Evolutionary conservation across 1,284 basidiomycete species (phyloP), one percentile per base, ranked within the genome.

Genomic region (Moesziomyces sp.): DNA sequence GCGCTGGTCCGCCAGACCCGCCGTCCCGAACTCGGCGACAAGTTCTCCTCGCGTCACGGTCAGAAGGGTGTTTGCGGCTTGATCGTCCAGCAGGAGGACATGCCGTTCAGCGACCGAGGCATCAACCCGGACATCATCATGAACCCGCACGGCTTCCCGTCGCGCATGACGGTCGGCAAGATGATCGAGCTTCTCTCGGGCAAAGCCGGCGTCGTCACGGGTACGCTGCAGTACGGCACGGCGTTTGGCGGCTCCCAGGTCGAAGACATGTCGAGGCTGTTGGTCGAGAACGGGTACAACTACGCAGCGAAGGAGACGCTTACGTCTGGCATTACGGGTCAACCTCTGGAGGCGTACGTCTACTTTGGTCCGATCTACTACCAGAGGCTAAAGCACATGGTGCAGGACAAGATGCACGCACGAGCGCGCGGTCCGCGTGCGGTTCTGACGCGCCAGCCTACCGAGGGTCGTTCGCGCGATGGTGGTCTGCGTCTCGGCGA

Each of bases 351-450:
- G 86, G 92, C 92, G 45, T 99, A 99, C 83, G 94, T 97, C 35
- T 99, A 96, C 87, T 97, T 98, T 84, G 96, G 96, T 10, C 97
- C 97, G 28, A 99, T 98, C 80, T 98, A 97, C 86, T 98, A 98
- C 85, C 96, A 86, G 71, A 82, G 85, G 46, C 78, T 86, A 40
- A 86, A 86, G 74, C 85, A 86, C 65, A 85, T 86, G 84, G 95
- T 98, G 66, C 93, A 97, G 90, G 95, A 98, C 87, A 99, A 99
- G 88, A 99, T 99, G 97, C 97, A 99, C 81, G 97, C 97, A 2
- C 76, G 82, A 21, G 81, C 82, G 73, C 91, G 97, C 70, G 97
- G 97, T 23, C 97, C 97, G 43, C 91, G 95, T 78, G 97, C 97
- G 6, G 96, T 95, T 16, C 87, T 99, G 51, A 99, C 97, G 2